These are phyloP conservation scores for Collybiopsis confluens DNA, from an alignment of 768 basidiomycete genomes.

Conservation along the genomic window DNA sequence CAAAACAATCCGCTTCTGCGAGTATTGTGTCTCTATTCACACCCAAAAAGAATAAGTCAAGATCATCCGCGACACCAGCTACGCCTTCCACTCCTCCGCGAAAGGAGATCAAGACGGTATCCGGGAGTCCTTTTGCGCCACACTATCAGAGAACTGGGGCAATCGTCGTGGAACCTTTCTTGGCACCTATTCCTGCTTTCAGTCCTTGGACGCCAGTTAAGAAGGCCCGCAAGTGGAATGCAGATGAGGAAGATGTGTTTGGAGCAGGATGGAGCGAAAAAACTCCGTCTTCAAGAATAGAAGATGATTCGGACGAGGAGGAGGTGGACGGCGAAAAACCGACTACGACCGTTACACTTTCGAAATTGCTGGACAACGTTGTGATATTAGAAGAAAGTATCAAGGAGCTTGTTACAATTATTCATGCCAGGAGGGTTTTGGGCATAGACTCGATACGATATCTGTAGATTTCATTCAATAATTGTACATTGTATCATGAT, in stretches of 20 bases:
- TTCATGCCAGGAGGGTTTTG: constrained; percentile 76
- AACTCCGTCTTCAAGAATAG: constrained; percentile 14
- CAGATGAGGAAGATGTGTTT: constrained; percentile 73
- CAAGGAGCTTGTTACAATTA: constrained; percentile 85
- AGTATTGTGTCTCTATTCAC: constrained; percentile 76
- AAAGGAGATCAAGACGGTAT: constrained; percentile 34
- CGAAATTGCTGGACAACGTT: constrained; percentile 86
- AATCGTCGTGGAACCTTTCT: constrained; percentile 67
- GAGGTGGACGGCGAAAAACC: constrained; percentile 25
- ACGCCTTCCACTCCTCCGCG: constrained; percentile 47
- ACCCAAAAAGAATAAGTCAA: constrained; percentile 61
- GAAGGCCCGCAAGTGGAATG: constrained; percentile 43
- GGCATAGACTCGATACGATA: constrained; percentile 83
- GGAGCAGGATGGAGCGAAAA: constrained; percentile 45
- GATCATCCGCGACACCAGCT: constrained; percentile 22
- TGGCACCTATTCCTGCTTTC: constrained; percentile 52
- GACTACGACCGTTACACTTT: constrained; percentile 59
- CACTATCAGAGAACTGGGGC: constrained; percentile 80
- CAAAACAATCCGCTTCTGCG: constrained; percentile 48
- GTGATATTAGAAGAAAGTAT: constrained; percentile 93
- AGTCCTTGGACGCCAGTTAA: constrained; percentile 62
- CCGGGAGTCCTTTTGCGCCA: constrained; percentile 75
- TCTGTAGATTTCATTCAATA: constrained; percentile 34
- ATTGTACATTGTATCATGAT: background rate
- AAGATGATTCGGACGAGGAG: constrained; percentile 24